These are phyloP conservation scores for Alternaria angustiovoidea DNA, from an alignment of 2,329 filamentous ascomycete species.

Conservation along the genomic window DNA sequence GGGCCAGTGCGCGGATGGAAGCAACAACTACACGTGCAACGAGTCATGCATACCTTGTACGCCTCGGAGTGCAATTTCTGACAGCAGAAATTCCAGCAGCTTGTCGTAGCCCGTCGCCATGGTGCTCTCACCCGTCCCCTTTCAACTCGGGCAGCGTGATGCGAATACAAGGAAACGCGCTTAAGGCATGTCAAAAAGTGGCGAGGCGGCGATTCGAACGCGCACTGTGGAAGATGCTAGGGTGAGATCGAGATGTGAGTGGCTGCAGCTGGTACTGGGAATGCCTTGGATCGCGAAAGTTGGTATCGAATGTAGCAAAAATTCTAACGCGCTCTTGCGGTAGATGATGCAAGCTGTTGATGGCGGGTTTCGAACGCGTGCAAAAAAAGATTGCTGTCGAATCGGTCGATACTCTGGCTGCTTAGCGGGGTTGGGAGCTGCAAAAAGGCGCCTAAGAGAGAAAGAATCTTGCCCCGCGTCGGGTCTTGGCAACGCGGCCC, in stretches of 20 bases:
- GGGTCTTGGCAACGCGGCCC: constrained; percentile 11
- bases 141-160: constrained; percentile 20
- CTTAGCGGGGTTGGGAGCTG: constrained; percentile 21
- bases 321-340: background rate
- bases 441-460: constrained; percentile 14
- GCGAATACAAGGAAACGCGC: constrained; percentile 14
- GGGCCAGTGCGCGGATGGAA: constrained; percentile 13
- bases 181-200: constrained; percentile 24
- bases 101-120: constrained; percentile 60
- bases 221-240: constrained; percentile 13
- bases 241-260: constrained; percentile 12
- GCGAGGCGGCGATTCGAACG: constrained; percentile 34
- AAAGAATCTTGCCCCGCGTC: constrained; percentile 10
- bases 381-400: constrained; percentile 11
- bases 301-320: background rate
- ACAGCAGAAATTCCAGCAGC: constrained; percentile 65
- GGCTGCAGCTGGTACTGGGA: constrained; percentile 10
- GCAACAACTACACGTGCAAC: constrained; percentile 9
- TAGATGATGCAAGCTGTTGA: background rate
- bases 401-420: constrained; percentile 20
- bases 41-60: constrained; percentile 61
- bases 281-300: background rate
- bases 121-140: constrained; percentile 25
- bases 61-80: constrained; percentile 67
- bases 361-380: constrained; percentile 20